Conservation (phyloP, 495 filamentous ascomycete genomes). For the Hypoxylon cercidicola region DNA sequence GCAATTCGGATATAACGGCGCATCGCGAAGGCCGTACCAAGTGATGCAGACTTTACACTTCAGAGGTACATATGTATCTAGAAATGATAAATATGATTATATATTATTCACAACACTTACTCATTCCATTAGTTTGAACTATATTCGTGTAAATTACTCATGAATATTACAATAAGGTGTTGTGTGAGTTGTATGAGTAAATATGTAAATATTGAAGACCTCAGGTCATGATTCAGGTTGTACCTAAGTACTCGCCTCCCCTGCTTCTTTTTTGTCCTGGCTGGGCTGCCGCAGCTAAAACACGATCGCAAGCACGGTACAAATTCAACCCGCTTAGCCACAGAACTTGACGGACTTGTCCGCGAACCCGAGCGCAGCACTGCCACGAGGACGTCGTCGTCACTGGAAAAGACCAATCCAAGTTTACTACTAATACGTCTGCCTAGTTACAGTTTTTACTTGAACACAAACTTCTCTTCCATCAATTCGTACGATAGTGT, state of each 20-base stretch:
- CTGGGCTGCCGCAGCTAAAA: slow-evolving; percentile 5
- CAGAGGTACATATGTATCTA: no score
- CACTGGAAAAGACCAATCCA: slow-evolving; percentile 14
- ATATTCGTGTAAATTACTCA: no score
- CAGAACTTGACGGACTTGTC: slow-evolving; percentile 36
- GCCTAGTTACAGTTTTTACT: slow-evolving; percentile 1
- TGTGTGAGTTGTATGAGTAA: neutral
- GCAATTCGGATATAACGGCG: slow-evolving; percentile 22
- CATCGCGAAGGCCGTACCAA: neutral
- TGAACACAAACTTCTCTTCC: neutral
- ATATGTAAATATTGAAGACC: neutral
- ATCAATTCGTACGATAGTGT: neutral
- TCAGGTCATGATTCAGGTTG: slow-evolving; percentile 12
- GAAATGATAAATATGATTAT: no score
- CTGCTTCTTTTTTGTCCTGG: neutral
- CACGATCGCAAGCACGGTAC: neutral
- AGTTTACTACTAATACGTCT: slow-evolving; percentile 13
- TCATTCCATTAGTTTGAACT: no score
- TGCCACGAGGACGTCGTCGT: slow-evolving; percentile 46
- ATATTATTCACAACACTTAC: no score
- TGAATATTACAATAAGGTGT: neutral
- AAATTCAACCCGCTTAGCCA: slow-evolving; percentile 35
- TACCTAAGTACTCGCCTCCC: slow-evolving; percentile 7
- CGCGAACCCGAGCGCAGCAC: slow-evolving; percentile 39
- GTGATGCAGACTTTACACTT: no score